Conservation (phyloP, 176 grass and related monocot genomes). For the Musa troglodytarum region DNA sequence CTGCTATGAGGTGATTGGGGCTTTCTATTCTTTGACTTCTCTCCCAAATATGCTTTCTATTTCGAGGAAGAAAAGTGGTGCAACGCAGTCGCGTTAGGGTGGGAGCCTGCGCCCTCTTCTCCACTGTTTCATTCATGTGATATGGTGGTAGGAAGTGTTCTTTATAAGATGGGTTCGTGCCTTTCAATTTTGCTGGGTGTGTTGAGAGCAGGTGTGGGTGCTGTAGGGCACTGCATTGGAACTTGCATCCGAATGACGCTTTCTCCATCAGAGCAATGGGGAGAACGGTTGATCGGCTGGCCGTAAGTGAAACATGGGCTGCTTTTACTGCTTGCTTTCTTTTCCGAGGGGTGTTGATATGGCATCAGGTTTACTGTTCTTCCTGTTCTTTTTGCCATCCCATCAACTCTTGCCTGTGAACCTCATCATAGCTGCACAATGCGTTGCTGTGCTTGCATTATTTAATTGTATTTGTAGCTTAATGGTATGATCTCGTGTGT, state of each 20-base stretch:
- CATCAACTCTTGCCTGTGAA: too few species aligned
- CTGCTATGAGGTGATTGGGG: not conserved
- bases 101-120: not conserved
- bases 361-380: not conserved
- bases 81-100: not conserved
- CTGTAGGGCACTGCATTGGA: not conserved
- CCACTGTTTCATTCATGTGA: not conserved
- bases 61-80: not conserved
- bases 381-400: not conserved
- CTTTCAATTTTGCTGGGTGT: not conserved
- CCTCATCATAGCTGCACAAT: too few species aligned
- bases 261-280: not conserved
- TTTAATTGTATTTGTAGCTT: too few species aligned
- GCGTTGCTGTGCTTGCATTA: too few species aligned
- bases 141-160: not conserved
- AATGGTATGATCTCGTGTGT: too few species aligned
- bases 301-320: not conserved
- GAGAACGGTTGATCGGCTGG: too few species aligned
- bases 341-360: not conserved
- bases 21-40: not conserved
- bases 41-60: not conserved
- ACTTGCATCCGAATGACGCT: not conserved
- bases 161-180: not conserved
- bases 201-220: not conserved
- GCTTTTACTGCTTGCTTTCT: not conserved